Conservation (phyloP, 192 early-diverging fungal genomes). For the Entomortierella lignicola region DNA sequence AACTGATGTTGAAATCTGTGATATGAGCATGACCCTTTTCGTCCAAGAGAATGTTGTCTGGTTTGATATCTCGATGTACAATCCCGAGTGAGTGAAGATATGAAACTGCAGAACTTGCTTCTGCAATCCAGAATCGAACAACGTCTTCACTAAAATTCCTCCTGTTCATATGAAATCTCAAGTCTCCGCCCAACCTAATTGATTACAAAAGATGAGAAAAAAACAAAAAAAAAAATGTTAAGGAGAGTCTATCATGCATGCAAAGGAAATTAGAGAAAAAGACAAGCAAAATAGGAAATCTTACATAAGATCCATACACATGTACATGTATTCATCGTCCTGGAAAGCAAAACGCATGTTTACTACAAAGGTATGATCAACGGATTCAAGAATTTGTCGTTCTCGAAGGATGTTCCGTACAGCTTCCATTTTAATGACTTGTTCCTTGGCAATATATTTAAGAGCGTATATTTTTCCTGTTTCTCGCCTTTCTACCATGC, state of each 20-base stretch:
- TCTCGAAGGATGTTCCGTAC: constrained; percentile 88
- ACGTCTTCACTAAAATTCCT: constrained; percentile 78
- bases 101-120: constrained; percentile 80
- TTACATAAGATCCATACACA: constrained; percentile 90
- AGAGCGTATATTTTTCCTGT: constrained; percentile 81
- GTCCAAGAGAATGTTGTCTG: constrained; percentile 88
- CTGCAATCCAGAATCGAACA: constrained; percentile 88
- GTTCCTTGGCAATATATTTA: constrained; percentile 89
- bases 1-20: constrained; percentile 97
- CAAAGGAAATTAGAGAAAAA: not conserved
- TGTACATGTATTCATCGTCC: constrained; percentile 89
- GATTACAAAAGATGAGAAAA: not conserved
- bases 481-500: constrained; percentile 83
- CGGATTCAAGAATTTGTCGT: constrained; percentile 78
- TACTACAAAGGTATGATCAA: constrained; percentile 75
- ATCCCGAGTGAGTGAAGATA: constrained; percentile 88
- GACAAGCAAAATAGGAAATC: constrained; percentile 1
- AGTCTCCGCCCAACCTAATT: constrained; percentile 81
- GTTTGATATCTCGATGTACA: constrained; percentile 94
- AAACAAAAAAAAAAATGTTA: not conserved
- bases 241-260: no score
- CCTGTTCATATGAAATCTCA: constrained; percentile 83
- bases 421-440: constrained; percentile 88
- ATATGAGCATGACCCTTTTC: constrained; percentile 86
- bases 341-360: constrained; percentile 93